Conservation (phyloP, 2,329 filamentous ascomycete species). For the Fusarium anguioides region DNA sequence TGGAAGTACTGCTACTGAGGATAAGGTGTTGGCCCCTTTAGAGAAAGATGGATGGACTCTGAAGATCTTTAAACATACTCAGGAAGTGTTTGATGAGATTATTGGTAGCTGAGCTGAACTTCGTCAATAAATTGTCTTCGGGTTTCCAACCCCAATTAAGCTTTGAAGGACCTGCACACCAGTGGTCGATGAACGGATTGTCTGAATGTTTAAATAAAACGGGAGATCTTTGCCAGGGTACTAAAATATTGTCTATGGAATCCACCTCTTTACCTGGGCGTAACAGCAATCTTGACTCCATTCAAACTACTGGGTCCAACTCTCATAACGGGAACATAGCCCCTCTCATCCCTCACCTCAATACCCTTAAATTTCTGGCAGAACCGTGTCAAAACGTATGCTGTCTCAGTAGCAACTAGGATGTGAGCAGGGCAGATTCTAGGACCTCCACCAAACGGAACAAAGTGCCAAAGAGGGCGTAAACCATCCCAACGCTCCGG, state of each 20-base stretch:
- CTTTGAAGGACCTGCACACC: too few species aligned
- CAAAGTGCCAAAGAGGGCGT: background rate
- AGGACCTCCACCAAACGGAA: background rate
- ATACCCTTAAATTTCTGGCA: background rate
- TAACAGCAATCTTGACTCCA: background rate
- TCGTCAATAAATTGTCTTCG: too few species aligned
- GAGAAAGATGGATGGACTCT: background rate
- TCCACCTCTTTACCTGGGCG: background rate
- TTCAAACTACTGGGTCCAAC: constrained; percentile 1
- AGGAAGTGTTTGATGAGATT: background rate
- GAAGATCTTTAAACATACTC: background rate
- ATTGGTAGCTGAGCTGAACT: too few species aligned
- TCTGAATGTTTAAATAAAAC: too few species aligned
- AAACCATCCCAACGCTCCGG: constrained; percentile 1
- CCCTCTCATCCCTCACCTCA: background rate
- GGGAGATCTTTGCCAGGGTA: too few species aligned
- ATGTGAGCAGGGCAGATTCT: constrained; percentile 4
- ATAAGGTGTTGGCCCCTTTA: accelerated
- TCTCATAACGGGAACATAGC: constrained; percentile 5
- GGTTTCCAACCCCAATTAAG: too few species aligned
- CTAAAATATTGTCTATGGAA: too few species aligned
- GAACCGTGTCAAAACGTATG: background rate
- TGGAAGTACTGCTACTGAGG: background rate
- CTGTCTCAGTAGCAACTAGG: background rate
- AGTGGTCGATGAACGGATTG: too few species aligned